These are phyloP conservation scores for Pogostemon cablin DNA, from an alignment of 257 asterid species.

Conservation along the genomic window DNA sequence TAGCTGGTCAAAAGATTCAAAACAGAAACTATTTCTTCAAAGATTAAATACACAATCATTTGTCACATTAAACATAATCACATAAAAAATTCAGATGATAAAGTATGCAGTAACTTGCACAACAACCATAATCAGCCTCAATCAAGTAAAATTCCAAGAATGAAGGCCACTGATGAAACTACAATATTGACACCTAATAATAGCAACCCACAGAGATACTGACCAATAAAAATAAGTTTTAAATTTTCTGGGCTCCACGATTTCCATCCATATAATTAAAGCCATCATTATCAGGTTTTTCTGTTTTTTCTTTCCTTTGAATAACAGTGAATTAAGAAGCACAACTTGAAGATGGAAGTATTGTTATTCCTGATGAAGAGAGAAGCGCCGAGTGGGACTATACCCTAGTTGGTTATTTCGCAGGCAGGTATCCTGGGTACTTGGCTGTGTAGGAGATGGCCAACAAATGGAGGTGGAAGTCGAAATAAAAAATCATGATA, in stretches of 20 bases:
- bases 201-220: background rate
- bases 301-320: background rate
- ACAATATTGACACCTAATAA: background rate
- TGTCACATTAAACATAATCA: background rate
- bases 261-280: background rate
- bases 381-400: too few species aligned
- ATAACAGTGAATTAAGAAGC: background rate
- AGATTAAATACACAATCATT: background rate
- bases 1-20: background rate
- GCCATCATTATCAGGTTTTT: background rate
- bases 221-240: constrained; percentile 2
- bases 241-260: background rate
- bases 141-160: background rate
- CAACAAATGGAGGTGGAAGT: too few species aligned
- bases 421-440: too few species aligned
- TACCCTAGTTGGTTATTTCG: too few species aligned
- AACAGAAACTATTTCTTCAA: background rate
- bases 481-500: too few species aligned
- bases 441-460: too few species aligned
- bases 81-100: background rate
- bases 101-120: background rate
- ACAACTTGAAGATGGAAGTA: background rate
- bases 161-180: background rate
- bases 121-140: background rate
- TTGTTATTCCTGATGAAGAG: too few species aligned